These are phyloP conservation scores for Spinacia oleracea DNA, from an alignment of 179 eudicot genomes.

Conservation along the genomic window DNA sequence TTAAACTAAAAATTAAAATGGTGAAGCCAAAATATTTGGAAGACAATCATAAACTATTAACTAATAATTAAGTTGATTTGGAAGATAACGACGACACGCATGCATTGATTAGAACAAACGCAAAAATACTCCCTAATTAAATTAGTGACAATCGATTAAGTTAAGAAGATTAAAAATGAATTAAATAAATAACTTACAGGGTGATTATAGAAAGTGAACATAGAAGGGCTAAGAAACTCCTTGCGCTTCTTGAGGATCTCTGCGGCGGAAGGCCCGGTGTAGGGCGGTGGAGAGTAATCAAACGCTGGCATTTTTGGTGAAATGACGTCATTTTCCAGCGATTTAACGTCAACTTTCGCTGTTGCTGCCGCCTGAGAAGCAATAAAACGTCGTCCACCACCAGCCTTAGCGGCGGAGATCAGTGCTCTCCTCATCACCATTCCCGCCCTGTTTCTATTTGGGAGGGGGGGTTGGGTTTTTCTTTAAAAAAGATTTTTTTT, in stretches of 20 bases:
- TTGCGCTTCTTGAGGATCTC: conserved; percentile 72
- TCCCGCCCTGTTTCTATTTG: not conserved
- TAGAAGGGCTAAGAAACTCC: conserved; percentile 82
- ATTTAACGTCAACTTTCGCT: conserved; percentile 16
- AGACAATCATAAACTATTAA: too few relatives aligned
- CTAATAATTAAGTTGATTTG: too few relatives aligned
- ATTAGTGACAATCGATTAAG: too few relatives aligned
- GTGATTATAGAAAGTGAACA: conserved; percentile 67
- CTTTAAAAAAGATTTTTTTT: not conserved
- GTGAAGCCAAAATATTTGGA: too few relatives aligned
- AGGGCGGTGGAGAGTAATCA: conserved; percentile 83
- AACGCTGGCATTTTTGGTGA: conserved; percentile 60
- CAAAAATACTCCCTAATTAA: too few relatives aligned
- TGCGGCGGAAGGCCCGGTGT: conserved; percentile 71
- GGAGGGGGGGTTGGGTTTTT: too few relatives aligned
- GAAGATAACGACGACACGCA: too few relatives aligned
- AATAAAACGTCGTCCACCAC: conserved; percentile 16
- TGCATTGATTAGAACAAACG: too few relatives aligned
- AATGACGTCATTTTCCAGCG: conserved; percentile 23
- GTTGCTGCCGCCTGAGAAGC: conserved; percentile 17
- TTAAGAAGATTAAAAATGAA: too few relatives aligned
- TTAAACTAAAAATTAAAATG: too few relatives aligned
- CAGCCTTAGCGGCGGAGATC: not conserved
- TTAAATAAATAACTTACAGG: conserved; percentile 50
- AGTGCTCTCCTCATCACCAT: conserved; percentile 18